Conservation (phyloP, 306 rosid species). For the Citrullus amarus region DNA sequence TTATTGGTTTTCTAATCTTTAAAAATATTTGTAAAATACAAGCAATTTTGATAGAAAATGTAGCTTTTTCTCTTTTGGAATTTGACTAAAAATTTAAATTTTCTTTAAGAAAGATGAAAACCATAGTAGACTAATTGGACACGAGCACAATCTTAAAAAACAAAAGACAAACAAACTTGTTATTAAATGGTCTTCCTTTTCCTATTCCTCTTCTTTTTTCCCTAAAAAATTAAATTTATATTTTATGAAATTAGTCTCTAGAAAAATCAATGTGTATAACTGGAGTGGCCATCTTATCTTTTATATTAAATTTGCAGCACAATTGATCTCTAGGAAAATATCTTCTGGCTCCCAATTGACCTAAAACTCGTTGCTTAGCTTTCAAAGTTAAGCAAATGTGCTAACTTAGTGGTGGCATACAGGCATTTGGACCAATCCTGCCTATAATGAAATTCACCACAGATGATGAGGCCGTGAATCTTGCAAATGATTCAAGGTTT, state of each 20-base stretch:
- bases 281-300: neutral
- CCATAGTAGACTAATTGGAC: neutral
- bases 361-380: neutral
- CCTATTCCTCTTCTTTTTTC: neutral
- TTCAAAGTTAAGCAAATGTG: neutral
- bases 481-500: conserved; percentile 77
- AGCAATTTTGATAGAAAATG: neutral
- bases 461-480: conserved; percentile 67
- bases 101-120: neutral
- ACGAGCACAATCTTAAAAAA: neutral
- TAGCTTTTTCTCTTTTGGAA: neutral
- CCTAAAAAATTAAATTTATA: no score
- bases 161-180: neutral
- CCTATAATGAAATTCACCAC: conserved; percentile 81
- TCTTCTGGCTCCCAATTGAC: neutral
- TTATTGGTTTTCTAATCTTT: neutral
- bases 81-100: neutral
- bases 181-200: neutral
- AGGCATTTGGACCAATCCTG: conserved; percentile 93
- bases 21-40: neutral
- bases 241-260: neutral
- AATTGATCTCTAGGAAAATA: neutral
- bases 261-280: neutral
- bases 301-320: neutral
- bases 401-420: conserved; percentile 2